Conservation (phyloP, 164 flowering plant genomes). For the Macadamia integrifolia region DNA sequence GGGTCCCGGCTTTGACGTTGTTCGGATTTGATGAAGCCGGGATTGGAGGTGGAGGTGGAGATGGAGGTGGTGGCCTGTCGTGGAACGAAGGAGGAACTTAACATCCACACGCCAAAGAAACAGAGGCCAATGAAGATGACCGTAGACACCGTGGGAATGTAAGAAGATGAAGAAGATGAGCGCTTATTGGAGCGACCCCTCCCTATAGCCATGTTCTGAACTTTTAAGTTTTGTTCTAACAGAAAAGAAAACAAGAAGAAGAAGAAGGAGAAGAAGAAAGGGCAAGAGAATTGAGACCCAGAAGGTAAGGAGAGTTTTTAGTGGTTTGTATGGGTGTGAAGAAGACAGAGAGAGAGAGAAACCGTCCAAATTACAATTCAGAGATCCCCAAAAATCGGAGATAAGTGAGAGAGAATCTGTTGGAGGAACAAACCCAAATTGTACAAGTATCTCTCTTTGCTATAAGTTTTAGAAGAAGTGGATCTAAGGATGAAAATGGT, state of each 20-base stretch:
- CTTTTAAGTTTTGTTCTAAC: background rate
- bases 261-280: background rate
- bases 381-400: slow-evolving; percentile 24
- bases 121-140: slow-evolving; percentile 51
- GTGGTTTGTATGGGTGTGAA: slow-evolving; percentile 10
- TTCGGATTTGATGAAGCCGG: background rate
- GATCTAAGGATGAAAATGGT: too few relatives aligned
- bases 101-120: slow-evolving; percentile 64
- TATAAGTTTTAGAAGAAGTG: too few relatives aligned
- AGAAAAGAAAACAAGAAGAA: background rate
- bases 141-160: slow-evolving; percentile 50
- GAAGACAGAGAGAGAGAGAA: slow-evolving; percentile 2
- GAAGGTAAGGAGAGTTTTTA: slow-evolving; percentile 7
- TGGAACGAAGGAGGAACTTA: slow-evolving; percentile 47
- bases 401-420: background rate
- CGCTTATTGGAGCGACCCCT: slow-evolving; percentile 44
- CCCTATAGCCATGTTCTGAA: slow-evolving; percentile 28
- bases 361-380: slow-evolving; percentile 1
- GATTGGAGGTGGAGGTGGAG: slow-evolving; percentile 2
- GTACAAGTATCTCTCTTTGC: too few relatives aligned
- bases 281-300: background rate
- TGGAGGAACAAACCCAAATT: background rate
- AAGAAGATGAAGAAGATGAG: slow-evolving; percentile 46
- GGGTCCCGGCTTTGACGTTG: slow-evolving; percentile 8
- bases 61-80: slow-evolving; percentile 22